Base-by-base conservation (phyloP, 1,139 yeast genomes). In the Saccharomyces pastorianus region DNA sequence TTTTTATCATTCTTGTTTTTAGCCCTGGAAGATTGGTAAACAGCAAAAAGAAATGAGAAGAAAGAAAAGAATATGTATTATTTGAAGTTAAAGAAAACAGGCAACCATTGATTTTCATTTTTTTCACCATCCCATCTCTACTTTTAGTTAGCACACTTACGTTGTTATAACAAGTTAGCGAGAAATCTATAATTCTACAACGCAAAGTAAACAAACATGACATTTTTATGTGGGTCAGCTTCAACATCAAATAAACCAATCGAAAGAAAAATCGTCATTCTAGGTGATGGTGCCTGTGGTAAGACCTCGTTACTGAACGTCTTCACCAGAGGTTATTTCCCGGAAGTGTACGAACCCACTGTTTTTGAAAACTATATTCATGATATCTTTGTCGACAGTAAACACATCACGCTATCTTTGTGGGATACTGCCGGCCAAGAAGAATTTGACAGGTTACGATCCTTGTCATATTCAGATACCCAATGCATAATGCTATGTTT, bases 371-470 rank as follows among this genome's bases (percentile, higher is more conserved):
- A 93, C 74, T 93, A 93, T 70, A 96, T 91, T 56, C 99, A 93
- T 73, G 99, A 93, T 70, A 91, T 93, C 60, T 93, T 88, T 73
- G 90, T 93, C 56, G 99, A 93, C 70, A 95, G 95, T 50, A 91
- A 89, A 70, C 90, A 95, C 52, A 88, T 93, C 64, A 96, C 91
- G 67, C 75, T 93, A 59, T 89, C 97, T 29, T 76, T 93, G 55
- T 93, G 99, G 99, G 99, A 93, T 69, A 93, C 99, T 5, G 99
- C 99, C 3, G 99, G 99, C 5, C 99, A 93, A 75, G 99, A 93
- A 73, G 99, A 93, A 73, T 93, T 91, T 67, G 99, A 93, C 70
- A 79, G 97, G 58, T 77, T 91, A 67, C 81, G 98, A 67, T 87
- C 96, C 2, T 76, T 91, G 60, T 85, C 95, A 46, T 93, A 93